Evolutionary conservation across 352 stramenopile genomes (phyloP).

Genomic region (Phytophthora boehmeriae): DNA sequence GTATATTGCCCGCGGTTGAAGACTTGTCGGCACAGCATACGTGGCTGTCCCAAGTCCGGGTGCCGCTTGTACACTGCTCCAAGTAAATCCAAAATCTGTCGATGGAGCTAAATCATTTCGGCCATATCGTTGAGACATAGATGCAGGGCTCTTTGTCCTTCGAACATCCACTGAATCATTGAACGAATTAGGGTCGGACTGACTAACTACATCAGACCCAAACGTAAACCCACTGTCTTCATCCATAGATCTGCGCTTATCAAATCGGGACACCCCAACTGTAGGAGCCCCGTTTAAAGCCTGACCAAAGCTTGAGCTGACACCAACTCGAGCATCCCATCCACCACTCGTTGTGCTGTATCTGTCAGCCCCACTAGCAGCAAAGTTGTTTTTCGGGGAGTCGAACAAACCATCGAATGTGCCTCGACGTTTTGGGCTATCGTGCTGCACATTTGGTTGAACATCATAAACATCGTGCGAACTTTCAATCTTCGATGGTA

Average conservation of each 20-base stretch:
- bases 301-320: slow-evolving; percentile 7
- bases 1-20: slow-evolving; percentile 22
- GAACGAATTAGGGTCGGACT: not conserved
- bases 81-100: slow-evolving; percentile 36
- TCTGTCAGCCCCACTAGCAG: not conserved
- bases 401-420: slow-evolving; percentile 84
- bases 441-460: not conserved
- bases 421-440: slow-evolving; percentile 46
- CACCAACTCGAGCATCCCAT: slow-evolving; percentile 19
- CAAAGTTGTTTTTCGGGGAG: slow-evolving; percentile 46
- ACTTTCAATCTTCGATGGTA: not conserved
- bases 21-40: slow-evolving; percentile 50
- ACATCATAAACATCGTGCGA: not conserved
- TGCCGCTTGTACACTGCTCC: slow-evolving; percentile 40
- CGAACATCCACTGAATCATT: slow-evolving; percentile 25
- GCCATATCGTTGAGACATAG: slow-evolving; percentile 25
- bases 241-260: slow-evolving; percentile 37
- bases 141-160: slow-evolving; percentile 20
- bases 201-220: slow-evolving; percentile 6
- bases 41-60: slow-evolving; percentile 36
- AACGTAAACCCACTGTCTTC: slow-evolving; percentile 31
- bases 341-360: slow-evolving; percentile 13
- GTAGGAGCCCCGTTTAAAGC: slow-evolving; percentile 8
- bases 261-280: slow-evolving; percentile 63
- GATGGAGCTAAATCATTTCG: slow-evolving; percentile 14